phyloP scores from a whole-genome alignment of 2,329 filamentous ascomycete genomes.

The Fusarium longipes region DNA sequence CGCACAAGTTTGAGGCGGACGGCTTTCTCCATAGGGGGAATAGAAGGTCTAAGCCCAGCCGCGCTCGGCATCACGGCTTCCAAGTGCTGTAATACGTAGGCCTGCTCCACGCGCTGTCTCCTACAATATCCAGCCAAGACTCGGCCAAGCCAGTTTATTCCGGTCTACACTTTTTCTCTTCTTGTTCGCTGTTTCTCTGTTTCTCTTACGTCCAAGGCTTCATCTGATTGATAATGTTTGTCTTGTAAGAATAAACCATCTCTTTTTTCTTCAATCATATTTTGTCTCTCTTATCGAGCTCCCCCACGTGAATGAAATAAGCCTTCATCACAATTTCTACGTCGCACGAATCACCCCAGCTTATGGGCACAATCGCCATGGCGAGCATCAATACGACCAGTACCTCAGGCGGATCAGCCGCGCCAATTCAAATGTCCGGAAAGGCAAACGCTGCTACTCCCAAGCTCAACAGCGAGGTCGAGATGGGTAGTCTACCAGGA shows the following conservation, averaged over 20 bases:
- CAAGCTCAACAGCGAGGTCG: slow-evolving; percentile 67
- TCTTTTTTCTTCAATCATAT: slow-evolving; percentile 6
- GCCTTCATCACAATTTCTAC: neutral
- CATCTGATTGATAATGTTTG: slow-evolving; percentile 38
- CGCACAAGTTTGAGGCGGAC: slow-evolving; percentile 21
- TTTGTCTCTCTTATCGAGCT: neutral
- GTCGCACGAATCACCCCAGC: slow-evolving; percentile 11
- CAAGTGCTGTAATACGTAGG: slow-evolving; percentile 43
- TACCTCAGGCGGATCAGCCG: slow-evolving; percentile 53
- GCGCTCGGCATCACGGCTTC: slow-evolving; percentile 48
- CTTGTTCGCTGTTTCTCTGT: slow-evolving; percentile 16
- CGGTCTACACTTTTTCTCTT: slow-evolving; percentile 11
- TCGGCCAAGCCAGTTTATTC: slow-evolving; percentile 32
- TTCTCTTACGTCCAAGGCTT: slow-evolving; percentile 11
- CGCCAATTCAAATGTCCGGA: slow-evolving; percentile 65
- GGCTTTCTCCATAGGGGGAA: slow-evolving; percentile 35
- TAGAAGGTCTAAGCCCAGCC: slow-evolving; percentile 42
- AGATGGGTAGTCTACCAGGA: slow-evolving; percentile 63
- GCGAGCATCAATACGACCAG: slow-evolving; percentile 53
- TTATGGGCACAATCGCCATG: slow-evolving; percentile 50
- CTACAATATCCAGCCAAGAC: slow-evolving; percentile 42
- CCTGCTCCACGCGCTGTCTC: slow-evolving; percentile 44
- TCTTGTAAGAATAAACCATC: slow-evolving; percentile 33
- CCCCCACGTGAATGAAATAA: neutral
- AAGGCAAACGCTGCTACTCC: slow-evolving; percentile 66